Base-by-base conservation (phyloP, 257 asterid genomes). In the Fraxinus anomala region DNA sequence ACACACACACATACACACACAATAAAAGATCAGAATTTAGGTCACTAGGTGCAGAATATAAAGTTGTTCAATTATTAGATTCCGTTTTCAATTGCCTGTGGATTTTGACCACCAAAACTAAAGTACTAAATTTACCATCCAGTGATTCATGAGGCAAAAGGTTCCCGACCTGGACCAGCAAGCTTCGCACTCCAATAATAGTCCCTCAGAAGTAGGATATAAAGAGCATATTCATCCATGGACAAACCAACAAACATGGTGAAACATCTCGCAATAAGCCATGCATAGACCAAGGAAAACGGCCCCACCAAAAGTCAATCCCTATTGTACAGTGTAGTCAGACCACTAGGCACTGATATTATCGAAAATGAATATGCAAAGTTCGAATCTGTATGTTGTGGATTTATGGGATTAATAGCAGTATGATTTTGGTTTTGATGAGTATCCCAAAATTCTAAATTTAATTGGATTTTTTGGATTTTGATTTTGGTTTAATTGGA, bases 141-240 rank as follows among this genome's bases (percentile, higher is more conserved):
- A 33, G 36, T 33, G 6, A 33, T 4, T 33, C 36, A 3, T 4
- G 1, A 33, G 36, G 36, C 36, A 33, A 33, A 33, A 5, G 36
- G 6, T 33, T 33, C 36, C 36, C 17, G 34, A 23, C 70, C 21
- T 28, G 98, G 96, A 81, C 97, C 99, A 68, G 99, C 98, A 79
- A 95, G 99, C 85, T 74, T 95, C 3, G 99, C 98, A 68, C 99
- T 95, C 99, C 99, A 95, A 47, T 91, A 95, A 86, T 95, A 95
- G 98, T 6, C 99, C 98, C 28, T 98, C 99, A 76, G 99, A 95
- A 42, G 99, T 95, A 68, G 99, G 99, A 40, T 87, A 95, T 80
- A 98, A 86, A 36, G 99, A 95, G 84, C 99, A 93, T 59, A 95
- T 95, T 93, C 98, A 77, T 96, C 98, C 99, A 95, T 93, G 26